A percentile compares a stretch with the other conserved stretches of the same genome.
Conservation (phyloP, 2,329 filamentous ascomycete genomes). For the Talaromyces sp. region DNA sequence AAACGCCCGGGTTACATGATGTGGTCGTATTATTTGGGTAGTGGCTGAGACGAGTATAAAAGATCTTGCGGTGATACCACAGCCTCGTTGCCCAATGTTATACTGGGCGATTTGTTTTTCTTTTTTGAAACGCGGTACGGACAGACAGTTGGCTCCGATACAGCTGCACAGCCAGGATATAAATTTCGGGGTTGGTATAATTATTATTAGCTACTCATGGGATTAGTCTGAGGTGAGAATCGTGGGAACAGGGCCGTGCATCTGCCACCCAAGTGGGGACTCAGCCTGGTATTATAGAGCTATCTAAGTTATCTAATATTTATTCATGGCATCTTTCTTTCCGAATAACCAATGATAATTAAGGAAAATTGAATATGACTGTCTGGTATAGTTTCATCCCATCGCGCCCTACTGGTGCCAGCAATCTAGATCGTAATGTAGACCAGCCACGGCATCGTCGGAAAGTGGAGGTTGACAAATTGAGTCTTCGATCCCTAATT, state of each 20-base stretch:
- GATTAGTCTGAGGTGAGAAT: neutral
- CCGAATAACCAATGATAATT: no score
- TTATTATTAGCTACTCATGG: neutral
- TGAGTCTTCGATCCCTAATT: neutral
- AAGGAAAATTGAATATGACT: neutral
- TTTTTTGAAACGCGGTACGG: neutral
- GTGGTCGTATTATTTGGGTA: neutral
- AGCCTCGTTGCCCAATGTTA: neutral
- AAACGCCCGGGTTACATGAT: neutral
- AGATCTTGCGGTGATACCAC: neutral
- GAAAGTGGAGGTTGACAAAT: neutral
- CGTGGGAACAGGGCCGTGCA: neutral
- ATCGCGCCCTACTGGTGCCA: neutral
- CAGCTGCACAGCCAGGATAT: neutral
- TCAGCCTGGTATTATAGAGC: neutral
- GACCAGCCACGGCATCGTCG: neutral
- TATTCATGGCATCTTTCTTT: no score
- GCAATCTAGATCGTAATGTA: neutral
- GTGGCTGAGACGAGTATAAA: neutral
- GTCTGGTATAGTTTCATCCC: neutral
- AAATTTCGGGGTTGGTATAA: neutral
- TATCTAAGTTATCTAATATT: no score
- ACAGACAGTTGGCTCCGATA: neutral
- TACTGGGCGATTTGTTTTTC: neutral
- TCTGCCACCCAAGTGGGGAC: neutral